Base-by-base conservation (phyloP, 305 asterid species). In the Fraxinus xanthoxyloides region DNA sequence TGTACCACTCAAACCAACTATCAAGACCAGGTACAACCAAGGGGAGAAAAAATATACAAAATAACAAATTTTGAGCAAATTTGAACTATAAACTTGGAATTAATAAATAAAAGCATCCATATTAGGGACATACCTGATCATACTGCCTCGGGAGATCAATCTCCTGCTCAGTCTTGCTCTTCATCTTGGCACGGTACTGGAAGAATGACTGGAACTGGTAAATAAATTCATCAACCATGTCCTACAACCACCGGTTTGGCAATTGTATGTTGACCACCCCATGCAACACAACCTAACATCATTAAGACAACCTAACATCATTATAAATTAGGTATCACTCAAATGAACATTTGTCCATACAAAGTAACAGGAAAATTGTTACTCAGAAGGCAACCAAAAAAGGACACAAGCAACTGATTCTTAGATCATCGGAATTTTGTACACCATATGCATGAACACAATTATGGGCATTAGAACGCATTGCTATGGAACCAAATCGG, bases 181-280 rank as follows among this genome's bases (percentile, higher is more conserved):
- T 91, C 98, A 96, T 93, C 89, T 94, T 96, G 35, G 99, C 99
- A 69, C 98, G 98, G 83, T 94, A 94, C 84, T 96, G 99, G 78
- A 98, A 94, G 89, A 96, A 94, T 17, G 97, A 92, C 87, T 96
- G 99, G 79, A 94, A 94, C 83, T 96, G 99, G 89, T 96, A 94
- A 0, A 94, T 98, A 78, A 96, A 96, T 82, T 94, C 99, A 83
- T 96, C 99, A 26, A 94, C 98, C 98, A 96, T 96, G 81, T 96
- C 99, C 99, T 98, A 96, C 89, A 94, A 77, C 99, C 98, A 96
- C 89, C 94, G 98, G 89, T 96, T 96, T 8, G 99, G 99, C 85
- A 96, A 85, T 87, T 96, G 99, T 98, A 96, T 92, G 85, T 92
- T 96, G 80, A 94, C 99, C 75, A 91, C 94, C 9, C 99, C 98